Percentiles rank a stretch among this genome's conserved stretches.
Conservation (phyloP, 805 yeast genomes). For the Cyberlindnera japonica region DNA sequence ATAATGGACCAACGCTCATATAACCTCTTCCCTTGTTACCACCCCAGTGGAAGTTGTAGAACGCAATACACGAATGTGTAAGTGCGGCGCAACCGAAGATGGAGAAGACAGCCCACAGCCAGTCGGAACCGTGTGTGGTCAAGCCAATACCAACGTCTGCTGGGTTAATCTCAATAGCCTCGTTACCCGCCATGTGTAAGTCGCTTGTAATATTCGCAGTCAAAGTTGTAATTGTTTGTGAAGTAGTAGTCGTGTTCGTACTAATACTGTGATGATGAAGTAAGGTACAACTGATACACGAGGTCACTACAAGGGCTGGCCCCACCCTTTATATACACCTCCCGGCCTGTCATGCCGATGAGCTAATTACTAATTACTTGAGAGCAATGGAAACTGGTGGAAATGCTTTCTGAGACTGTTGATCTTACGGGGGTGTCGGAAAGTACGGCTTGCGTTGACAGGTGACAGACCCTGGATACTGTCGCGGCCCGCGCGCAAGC, state of each 20-base stretch:
- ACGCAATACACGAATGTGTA: slow-evolving; percentile 21
- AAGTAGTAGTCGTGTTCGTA: neutral
- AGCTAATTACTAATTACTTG: no score
- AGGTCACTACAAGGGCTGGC: no score
- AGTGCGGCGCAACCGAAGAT: slow-evolving; percentile 40
- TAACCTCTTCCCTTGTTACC: slow-evolving; percentile 30
- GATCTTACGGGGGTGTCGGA: no score
- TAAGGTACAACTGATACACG: no score
- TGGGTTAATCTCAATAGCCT: slow-evolving; percentile 21
- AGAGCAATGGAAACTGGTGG: no score
- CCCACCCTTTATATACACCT: no score
- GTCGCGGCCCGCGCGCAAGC: no score
- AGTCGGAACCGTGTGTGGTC: slow-evolving; percentile 58
- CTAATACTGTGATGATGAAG: no score
- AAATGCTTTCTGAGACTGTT: no score
- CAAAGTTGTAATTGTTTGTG: neutral
- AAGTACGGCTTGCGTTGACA: no score
- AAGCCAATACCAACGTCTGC: slow-evolving; percentile 45
- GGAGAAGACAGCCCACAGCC: slow-evolving; percentile 64
- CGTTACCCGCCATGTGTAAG: slow-evolving; percentile 19
- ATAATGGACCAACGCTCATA: slow-evolving; percentile 39
- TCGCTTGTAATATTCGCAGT: slow-evolving; percentile 1
- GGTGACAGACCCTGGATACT: no score
- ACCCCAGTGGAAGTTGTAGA: slow-evolving; percentile 21
- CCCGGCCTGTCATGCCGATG: no score